Evolutionary conservation across 352 stramenopile species (phyloP).

Genomic region (Phytopythium aichiense): DNA sequence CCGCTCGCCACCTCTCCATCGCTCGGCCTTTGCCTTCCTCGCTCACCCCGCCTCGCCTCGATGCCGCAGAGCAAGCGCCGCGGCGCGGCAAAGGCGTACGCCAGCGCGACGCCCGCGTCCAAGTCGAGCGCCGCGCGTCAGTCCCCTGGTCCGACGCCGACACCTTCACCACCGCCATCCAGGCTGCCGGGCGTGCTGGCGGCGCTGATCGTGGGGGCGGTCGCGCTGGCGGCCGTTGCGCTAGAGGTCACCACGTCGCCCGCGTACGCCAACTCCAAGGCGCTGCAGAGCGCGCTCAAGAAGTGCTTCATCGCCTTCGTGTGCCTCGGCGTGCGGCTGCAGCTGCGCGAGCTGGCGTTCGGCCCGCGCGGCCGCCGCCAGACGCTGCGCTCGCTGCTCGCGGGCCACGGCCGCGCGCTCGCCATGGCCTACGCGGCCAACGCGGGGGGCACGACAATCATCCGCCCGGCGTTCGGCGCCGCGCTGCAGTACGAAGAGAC

Average conservation of each 20-base stretch:
- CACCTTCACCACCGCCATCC: background rate
- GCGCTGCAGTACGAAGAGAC: constrained; percentile 57
- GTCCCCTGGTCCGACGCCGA: background rate
- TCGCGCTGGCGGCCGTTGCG: constrained; percentile 35
- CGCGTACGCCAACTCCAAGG: constrained; percentile 39
- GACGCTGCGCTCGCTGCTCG: constrained; percentile 30
- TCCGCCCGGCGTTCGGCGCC: constrained; percentile 52
- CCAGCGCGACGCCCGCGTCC: background rate
- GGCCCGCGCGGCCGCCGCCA: constrained; percentile 20
- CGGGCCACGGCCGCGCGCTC: constrained; percentile 38
- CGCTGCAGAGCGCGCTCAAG: constrained; percentile 43
- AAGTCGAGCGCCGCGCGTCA: background rate
- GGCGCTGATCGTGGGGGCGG: constrained; percentile 29
- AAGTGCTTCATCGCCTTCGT: constrained; percentile 58
- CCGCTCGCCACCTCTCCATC: background rate
- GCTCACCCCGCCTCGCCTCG: background rate
- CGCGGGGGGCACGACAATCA: constrained; percentile 59
- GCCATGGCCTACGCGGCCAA: constrained; percentile 54
- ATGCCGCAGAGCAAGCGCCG: constrained; percentile 1
- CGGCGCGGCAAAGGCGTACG: background rate
- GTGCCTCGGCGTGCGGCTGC: constrained; percentile 40
- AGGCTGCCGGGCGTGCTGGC: constrained; percentile 5
- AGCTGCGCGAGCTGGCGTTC: constrained; percentile 41
- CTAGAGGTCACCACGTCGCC: constrained; percentile 55
- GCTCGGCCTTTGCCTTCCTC: background rate